Percentiles rank a stretch among this genome's conserved stretches.
Conservation (phyloP, 192 early-diverging fungal genomes). For the Backusella sp. region DNA sequence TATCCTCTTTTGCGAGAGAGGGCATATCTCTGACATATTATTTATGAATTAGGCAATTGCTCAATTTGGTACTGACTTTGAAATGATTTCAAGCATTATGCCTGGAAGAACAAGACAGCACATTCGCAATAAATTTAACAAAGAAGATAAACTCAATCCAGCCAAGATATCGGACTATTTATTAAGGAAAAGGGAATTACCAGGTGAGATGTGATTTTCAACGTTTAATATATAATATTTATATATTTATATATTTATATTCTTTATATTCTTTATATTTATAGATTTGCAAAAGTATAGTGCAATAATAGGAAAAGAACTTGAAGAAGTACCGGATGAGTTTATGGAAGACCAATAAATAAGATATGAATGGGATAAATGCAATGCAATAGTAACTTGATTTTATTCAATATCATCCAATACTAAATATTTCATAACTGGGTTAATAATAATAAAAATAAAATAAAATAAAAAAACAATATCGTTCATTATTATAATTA, state of each 20-base stretch:
- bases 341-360: constrained; percentile 9
- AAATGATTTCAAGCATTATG: constrained; percentile 32
- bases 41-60: constrained; percentile 16
- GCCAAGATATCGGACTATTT: constrained; percentile 29
- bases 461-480: too few relatives aligned
- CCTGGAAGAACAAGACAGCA: constrained; percentile 27
- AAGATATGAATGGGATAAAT: not conserved
- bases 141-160: constrained; percentile 28
- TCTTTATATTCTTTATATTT: not conserved
- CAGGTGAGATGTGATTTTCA: constrained; percentile 15
- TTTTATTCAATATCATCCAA: not conserved
- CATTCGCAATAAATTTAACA: constrained; percentile 32
- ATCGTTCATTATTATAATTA: not conserved
- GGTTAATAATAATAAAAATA: not conserved
- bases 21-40: not conserved
- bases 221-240: too few relatives aligned
- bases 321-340: constrained; percentile 25
- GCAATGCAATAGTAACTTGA: not conserved
- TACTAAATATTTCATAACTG: not conserved
- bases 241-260: too few relatives aligned
- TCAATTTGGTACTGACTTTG: constrained; percentile 40
- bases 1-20: not conserved
- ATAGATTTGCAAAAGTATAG: constrained; percentile 15
- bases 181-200: constrained; percentile 20
- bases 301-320: constrained; percentile 7